A percentile compares a stretch with the other conserved stretches of the same genome.
Conservation (phyloP, 352 stramenopile genomes). For the Blastocystis sp. region DNA sequence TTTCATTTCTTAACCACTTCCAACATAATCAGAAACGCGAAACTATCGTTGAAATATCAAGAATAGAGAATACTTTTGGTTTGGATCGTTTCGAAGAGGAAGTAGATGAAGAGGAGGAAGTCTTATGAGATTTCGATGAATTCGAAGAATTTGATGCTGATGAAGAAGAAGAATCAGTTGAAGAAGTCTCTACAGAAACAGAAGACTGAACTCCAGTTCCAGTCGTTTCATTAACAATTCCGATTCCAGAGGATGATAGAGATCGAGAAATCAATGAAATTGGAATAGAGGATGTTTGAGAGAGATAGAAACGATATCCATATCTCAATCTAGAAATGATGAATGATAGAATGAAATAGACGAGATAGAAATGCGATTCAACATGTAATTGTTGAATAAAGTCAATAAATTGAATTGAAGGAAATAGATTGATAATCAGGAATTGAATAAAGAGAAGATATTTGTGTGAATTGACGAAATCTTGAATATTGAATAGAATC, state of each 20-base stretch:
- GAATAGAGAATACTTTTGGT: background rate
- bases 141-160: background rate
- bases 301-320: background rate
- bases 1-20: background rate
- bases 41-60: background rate
- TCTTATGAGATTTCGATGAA: background rate
- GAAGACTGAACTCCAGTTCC: background rate
- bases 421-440: background rate
- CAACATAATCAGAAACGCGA: background rate
- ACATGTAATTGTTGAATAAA: background rate
- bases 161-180: background rate
- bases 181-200: background rate
- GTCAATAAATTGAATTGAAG: background rate
- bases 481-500: background rate
- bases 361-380: background rate
- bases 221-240: background rate
- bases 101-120: no score
- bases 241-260: background rate
- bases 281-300: background rate
- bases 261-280: background rate
- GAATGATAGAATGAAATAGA: background rate
- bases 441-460: background rate
- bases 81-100: background rate
- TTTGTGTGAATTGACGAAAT: background rate
- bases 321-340: background rate